Percentiles rank a stretch among this genome's conserved stretches.
phyloP scores from a whole-genome alignment of 1,284 basidiomycete genomes.

The Fomes fomentarius region DNA sequence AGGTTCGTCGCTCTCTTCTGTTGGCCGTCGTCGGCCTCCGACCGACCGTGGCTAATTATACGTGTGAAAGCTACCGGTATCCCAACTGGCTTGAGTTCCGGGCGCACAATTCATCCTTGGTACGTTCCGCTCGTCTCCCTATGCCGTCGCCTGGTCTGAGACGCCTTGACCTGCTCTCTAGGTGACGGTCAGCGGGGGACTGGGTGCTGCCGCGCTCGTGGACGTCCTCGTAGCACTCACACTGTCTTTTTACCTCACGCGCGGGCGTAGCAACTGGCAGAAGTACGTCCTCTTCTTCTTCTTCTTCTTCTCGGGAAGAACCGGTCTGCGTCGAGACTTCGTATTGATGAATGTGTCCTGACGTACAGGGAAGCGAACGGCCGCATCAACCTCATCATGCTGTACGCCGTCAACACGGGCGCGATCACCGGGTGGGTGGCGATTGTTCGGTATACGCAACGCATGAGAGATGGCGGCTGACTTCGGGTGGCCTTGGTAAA shows the following conservation, averaged over 20 bases:
- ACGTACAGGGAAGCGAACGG: conserved; percentile 13
- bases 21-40: too few relatives aligned
- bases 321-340: neutral
- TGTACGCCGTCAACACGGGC: conserved; percentile 22
- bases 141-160: too few relatives aligned
- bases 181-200: conserved; percentile 18
- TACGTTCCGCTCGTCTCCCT: neutral
- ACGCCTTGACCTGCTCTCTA: neutral
- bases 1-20: neutral
- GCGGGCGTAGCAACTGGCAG: conserved; percentile 12
- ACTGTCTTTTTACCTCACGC: conserved; percentile 15
- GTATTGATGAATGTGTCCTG: neutral
- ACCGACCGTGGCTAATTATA: too few relatives aligned
- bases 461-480: too few relatives aligned
- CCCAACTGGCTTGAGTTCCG: too few relatives aligned
- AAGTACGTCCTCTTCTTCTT: neutral
- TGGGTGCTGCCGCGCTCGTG: conserved; percentile 14
- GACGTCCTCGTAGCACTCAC: conserved; percentile 21
- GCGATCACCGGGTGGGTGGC: conserved; percentile 20
- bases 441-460: too few relatives aligned
- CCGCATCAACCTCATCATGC: conserved; percentile 16
- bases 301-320: too few relatives aligned
- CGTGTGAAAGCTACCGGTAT: neutral
- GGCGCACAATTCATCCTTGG: conserved; percentile 1
- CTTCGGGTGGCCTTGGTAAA: too few relatives aligned